phyloP scores from a whole-genome alignment of 306 rosid genomes.

The Argentina anserina region DNA sequence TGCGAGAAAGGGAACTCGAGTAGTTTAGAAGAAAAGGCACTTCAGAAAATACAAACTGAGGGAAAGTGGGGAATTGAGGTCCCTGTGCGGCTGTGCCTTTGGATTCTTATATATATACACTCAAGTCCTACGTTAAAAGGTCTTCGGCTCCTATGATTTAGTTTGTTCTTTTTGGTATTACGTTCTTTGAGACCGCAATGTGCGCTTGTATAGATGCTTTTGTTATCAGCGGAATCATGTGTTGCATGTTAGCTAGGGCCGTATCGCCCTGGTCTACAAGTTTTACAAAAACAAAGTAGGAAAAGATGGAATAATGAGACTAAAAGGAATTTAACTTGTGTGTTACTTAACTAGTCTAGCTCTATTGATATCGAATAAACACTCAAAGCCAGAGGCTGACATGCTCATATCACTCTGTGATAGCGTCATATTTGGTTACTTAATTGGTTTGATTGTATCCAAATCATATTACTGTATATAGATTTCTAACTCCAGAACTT shows the following conservation, averaged over 20 bases:
- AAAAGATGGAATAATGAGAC: constrained; percentile 19
- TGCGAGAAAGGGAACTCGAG: constrained; percentile 26
- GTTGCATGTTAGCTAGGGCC: constrained; percentile 2
- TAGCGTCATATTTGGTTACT: too few species aligned
- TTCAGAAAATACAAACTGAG: constrained; percentile 26
- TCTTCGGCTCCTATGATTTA: background rate
- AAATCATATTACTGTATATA: too few species aligned
- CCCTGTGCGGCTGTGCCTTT: constrained; percentile 9
- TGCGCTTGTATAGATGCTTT: background rate
- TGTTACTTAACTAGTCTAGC: background rate
- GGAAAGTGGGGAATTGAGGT: constrained; percentile 11
- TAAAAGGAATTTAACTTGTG: constrained; percentile 9
- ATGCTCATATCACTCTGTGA: too few species aligned
- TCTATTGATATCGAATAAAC: background rate
- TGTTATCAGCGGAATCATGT: constrained; percentile 6
- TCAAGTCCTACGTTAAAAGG: background rate
- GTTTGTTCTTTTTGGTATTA: background rate
- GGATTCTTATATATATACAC: background rate
- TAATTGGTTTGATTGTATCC: too few species aligned
- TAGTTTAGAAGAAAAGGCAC: background rate
- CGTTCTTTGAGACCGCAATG: constrained; percentile 7
- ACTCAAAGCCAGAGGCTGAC: too few species aligned
- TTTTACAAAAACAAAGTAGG: constrained; percentile 7
- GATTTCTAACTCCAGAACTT: too few species aligned
- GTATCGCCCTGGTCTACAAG: constrained; percentile 13